Base-by-base conservation (phyloP, 441 rosid species). In the Croton setiger region DNA sequence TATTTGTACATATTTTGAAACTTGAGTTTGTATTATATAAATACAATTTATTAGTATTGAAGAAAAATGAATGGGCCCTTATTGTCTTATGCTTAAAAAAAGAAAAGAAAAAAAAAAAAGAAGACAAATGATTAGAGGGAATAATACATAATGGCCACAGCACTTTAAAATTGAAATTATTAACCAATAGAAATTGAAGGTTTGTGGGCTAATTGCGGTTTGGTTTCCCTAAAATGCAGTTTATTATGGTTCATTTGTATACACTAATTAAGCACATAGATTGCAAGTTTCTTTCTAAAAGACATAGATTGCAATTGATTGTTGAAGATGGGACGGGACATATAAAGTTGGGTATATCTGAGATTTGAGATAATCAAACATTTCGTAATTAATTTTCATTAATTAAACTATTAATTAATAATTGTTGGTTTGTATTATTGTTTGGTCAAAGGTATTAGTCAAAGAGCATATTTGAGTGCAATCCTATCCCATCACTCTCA, bases 391-490 rank as follows among this genome's bases (percentile, higher is more conserved):
- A 20, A 35, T 43, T 39, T 68, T 13, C 48, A 10, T 68, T 23
- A 14, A 47, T 33, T 45, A 20, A 60, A 35, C 44, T 31, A 63
- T 21, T 17, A n/a, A 52, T 39, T 17, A n/a, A 52, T 39, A n/a
- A 52, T 17, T 57, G 18, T 12, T 48, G 62, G 15, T 39, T 21
- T 58, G 31, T 62, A 67, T 51, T 52, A 68, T 54, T 78, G 67
- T 17, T 31, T 57, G 76, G 79, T 81, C 85, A 84, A 78, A 72
- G 41, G n/a, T 31, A 67, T 23, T 63, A 59, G 78, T 83, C 84
- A 80, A 76, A 63, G 74, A 75, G 80, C 83, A 79, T 69, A 71
- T 80, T 81, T 70, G 84, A 74, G 84, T 74, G 81, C 83, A 71
- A 75, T 75, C 79, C 72, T 72, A 73, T 76, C 79, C 72, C 74